phyloP scores from a whole-genome alignment of 345 rosid species.

The Odontarrhena argentea region DNA sequence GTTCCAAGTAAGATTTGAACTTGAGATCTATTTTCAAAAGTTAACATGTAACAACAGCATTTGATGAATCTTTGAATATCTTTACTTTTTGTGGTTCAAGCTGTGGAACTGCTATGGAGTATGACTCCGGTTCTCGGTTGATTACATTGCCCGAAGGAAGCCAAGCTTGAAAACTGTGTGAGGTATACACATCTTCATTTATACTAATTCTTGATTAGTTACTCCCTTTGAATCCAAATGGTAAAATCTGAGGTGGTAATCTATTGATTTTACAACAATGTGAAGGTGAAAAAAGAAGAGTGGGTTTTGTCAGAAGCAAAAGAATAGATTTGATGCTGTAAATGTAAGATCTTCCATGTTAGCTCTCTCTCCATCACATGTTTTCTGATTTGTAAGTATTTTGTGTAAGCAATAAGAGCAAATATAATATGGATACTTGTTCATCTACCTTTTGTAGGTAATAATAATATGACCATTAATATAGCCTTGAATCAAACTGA shows the following conservation, averaged over 20 bases:
- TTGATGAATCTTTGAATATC: slow-evolving; percentile 3
- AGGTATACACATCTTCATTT: slow-evolving; percentile 38
- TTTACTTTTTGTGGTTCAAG: slow-evolving; percentile 43
- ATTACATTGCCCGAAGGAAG: slow-evolving; percentile 89
- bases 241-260: slow-evolving; percentile 16
- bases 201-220: slow-evolving; percentile 15
- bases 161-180: slow-evolving; percentile 52
- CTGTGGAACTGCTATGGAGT: slow-evolving; percentile 69
- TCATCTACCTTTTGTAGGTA: slow-evolving; percentile 24
- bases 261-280: neutral
- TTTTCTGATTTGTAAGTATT: slow-evolving; percentile 40
- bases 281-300: slow-evolving; percentile 35
- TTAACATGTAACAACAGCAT: neutral
- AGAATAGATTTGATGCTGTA: slow-evolving; percentile 30
- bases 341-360: slow-evolving; percentile 42
- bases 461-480: slow-evolving; percentile 5
- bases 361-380: slow-evolving; percentile 40
- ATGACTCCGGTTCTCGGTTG: slow-evolving; percentile 59
- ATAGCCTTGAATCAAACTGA: neutral
- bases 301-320: slow-evolving; percentile 42
- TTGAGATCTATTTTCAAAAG: neutral
- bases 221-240: slow-evolving; percentile 8
- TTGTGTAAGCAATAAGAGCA: slow-evolving; percentile 34
- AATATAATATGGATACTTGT: slow-evolving; percentile 29
- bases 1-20: slow-evolving; percentile 70